Evolutionary conservation across 352 stramenopile species (phyloP), one percentile per base, ranked within the genome.

Genomic region (Phytophthora sansomeana): DNA sequence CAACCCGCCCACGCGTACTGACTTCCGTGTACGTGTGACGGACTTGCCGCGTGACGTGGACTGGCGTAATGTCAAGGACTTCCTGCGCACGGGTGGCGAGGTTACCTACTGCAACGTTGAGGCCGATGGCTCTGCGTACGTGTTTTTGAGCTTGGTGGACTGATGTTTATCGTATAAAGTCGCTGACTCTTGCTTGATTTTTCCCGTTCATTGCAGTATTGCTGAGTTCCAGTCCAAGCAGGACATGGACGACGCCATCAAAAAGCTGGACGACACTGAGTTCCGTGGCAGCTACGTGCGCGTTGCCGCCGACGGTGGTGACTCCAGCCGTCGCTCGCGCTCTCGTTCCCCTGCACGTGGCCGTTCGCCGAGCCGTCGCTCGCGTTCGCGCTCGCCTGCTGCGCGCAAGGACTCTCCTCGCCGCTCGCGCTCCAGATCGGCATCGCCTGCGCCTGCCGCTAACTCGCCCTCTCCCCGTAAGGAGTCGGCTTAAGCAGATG

Each of bases 11-110:
- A 80, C 89, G 73, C 85, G 85, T 44, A 92, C 81, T 26, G 85
- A 95, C 54, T 92, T 76, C 75, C 80, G 80, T 46, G 86, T 95
- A 24, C 80, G 80, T 32, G 80, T 96, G 62, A 89, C 88, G 43
- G 88, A 93, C 48, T 72, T 96, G 35, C 85, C 86, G 46, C 78
- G 81, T 70, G 85, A 85, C 51, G 80, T 85, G 24, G 86, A 95
- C 72, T 96, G 88, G 88, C 88, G 86, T 44, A 90, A 96, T 28
- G 85, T 96, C 6, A 96, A 96, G 83, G 86, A 95, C 68, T 92
- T 92, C 62, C 66, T 96, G 16, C 88, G 86, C 67, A 89, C 81
- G 32, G 88, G 81, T 58, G 88, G 88, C 46, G 88, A 96, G 62
- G 88, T 96, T 14, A 93, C 86, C 10, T 95, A 90, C 77, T 95